phyloP scores from a whole-genome alignment of 805 yeast species.

The Isabelozyma gotoi region DNA sequence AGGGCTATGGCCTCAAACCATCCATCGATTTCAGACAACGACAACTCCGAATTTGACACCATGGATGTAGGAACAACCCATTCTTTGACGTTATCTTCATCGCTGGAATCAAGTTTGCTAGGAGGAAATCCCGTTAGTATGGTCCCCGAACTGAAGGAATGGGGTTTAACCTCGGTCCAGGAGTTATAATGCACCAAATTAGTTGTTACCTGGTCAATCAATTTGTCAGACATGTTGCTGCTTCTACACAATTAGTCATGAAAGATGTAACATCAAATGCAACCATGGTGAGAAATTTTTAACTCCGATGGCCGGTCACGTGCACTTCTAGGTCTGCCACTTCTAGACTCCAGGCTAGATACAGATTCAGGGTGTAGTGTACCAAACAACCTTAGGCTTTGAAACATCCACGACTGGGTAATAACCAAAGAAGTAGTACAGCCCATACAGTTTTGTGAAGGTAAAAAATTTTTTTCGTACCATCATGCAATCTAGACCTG shows the following conservation, averaged over 20 bases:
- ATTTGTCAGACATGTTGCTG: background rate
- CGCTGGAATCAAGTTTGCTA: constrained; percentile 19
- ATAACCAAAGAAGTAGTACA: too few species aligned
- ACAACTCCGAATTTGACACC: constrained; percentile 21
- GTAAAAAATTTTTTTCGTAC: background rate
- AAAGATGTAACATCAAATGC: too few species aligned
- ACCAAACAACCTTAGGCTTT: too few species aligned
- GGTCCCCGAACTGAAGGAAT: constrained; percentile 7
- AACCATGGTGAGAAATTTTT: background rate
- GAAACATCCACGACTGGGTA: too few species aligned
- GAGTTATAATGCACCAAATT: constrained; percentile 45
- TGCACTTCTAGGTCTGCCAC: too few species aligned
- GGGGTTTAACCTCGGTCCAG: constrained; percentile 40
- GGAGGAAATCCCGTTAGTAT: constrained; percentile 35
- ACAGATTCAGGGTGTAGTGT: too few species aligned
- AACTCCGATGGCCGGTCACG: constrained; percentile 7
- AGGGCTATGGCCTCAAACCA: constrained; percentile 35
- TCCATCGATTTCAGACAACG: constrained; percentile 36
- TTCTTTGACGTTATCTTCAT: constrained; percentile 18
- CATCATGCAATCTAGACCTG: background rate
- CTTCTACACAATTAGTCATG: too few species aligned
- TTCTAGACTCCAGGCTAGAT: background rate
- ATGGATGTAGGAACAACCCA: constrained; percentile 43
- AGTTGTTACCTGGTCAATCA: constrained; percentile 30
- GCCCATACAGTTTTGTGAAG: too few species aligned